phyloP scores from a whole-genome alignment of 2,329 filamentous ascomycete genomes.

The Camptophora hylomeconis region DNA sequence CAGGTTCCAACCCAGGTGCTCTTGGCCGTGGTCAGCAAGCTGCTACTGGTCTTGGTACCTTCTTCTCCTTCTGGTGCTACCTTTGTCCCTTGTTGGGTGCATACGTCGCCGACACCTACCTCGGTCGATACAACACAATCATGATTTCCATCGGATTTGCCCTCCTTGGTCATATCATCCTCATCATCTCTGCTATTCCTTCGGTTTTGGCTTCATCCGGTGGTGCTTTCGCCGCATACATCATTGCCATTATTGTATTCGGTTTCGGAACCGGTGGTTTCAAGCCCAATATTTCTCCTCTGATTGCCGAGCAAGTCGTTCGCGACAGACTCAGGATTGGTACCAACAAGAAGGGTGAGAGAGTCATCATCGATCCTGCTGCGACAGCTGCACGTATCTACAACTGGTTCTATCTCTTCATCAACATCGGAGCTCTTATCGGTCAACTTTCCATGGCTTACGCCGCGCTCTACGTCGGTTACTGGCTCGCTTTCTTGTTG shows the following conservation, averaged over 20 bases:
- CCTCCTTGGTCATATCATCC: slow-evolving; percentile 52
- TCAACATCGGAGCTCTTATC: slow-evolving; percentile 52
- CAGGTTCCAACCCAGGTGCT: slow-evolving; percentile 38
- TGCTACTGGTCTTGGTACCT: slow-evolving; percentile 37
- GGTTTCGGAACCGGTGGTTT: slow-evolving; percentile 66
- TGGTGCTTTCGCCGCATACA: slow-evolving; percentile 48
- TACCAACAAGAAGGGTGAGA: slow-evolving; percentile 44
- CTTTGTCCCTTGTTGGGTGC: slow-evolving; percentile 46
- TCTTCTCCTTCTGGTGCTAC: slow-evolving; percentile 51
- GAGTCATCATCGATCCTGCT: slow-evolving; percentile 57
- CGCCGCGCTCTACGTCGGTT: slow-evolving; percentile 62
- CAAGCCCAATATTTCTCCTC: slow-evolving; percentile 48
- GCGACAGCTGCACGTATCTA: slow-evolving; percentile 57
- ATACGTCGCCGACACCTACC: slow-evolving; percentile 47
- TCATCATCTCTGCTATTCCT: slow-evolving; percentile 55
- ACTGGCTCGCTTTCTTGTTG: slow-evolving; percentile 58
- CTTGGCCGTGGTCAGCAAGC: slow-evolving; percentile 45
- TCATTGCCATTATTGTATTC: slow-evolving; percentile 52
- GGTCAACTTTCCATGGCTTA: slow-evolving; percentile 58
- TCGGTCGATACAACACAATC: slow-evolving; percentile 53
- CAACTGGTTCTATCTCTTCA: slow-evolving; percentile 58
- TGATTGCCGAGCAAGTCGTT: slow-evolving; percentile 57
- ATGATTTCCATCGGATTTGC: slow-evolving; percentile 51
- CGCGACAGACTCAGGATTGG: slow-evolving; percentile 46
- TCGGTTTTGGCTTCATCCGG: slow-evolving; percentile 45